phyloP scores from a whole-genome alignment of 306 rosid species.

The Glycine tomentella region DNA sequence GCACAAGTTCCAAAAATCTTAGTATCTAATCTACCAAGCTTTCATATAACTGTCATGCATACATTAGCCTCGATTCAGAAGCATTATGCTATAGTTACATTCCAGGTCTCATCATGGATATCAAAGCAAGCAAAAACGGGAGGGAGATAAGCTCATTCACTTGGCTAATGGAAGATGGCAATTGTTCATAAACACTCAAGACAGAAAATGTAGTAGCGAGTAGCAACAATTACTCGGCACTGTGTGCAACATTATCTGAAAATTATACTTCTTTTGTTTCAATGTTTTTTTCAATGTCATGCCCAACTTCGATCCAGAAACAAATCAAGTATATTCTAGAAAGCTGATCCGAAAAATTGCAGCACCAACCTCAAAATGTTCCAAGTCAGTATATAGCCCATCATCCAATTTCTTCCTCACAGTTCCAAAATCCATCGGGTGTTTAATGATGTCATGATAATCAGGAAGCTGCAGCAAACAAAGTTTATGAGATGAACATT shows the following conservation, averaged over 20 bases:
- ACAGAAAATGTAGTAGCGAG: neutral
- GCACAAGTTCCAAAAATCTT: conserved; percentile 20
- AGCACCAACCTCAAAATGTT: conserved; percentile 83
- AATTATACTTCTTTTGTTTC: neutral
- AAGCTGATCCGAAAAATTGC: conserved; percentile 12
- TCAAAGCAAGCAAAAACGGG: neutral
- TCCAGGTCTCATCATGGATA: neutral
- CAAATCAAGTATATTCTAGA: conserved; percentile 23
- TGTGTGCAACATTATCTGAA: conserved; percentile 30
- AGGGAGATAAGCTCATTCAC: neutral
- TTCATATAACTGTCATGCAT: neutral
- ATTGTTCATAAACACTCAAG: neutral
- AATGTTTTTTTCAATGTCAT: neutral
- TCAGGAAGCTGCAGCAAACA: conserved; percentile 82
- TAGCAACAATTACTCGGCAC: conserved; percentile 6
- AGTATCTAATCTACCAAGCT: conserved; percentile 10
- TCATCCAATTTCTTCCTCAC: conserved; percentile 76
- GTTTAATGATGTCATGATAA: conserved; percentile 75
- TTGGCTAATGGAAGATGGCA: neutral
- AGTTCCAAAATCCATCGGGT: conserved; percentile 95
- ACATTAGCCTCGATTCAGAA: conserved; percentile 23
- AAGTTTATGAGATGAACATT: neutral
- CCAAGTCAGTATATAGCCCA: conserved; percentile 69
- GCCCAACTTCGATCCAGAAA: neutral
- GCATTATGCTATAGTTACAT: conserved; percentile 30